Conservation (phyloP, 2,329 filamentous ascomycete species). For the Epichloe sibirici region DNA sequence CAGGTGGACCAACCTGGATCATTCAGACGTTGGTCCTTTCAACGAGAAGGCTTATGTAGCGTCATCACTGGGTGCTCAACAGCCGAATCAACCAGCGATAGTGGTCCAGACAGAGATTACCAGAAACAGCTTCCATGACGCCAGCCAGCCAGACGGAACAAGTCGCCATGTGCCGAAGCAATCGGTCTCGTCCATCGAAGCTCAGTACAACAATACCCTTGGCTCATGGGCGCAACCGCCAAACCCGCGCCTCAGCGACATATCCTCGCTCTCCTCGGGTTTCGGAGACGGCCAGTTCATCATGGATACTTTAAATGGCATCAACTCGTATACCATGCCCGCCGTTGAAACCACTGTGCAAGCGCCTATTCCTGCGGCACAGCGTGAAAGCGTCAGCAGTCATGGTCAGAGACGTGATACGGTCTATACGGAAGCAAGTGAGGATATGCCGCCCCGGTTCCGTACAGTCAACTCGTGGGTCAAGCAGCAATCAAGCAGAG, state of each 20-base stretch:
- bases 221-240: conserved; percentile 10
- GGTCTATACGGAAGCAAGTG: conserved; percentile 38
- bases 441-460: conserved; percentile 44
- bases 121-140: conserved; percentile 2
- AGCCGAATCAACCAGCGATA: neutral
- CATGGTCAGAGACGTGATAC: conserved; percentile 29
- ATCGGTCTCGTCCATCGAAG: conserved; percentile 6
- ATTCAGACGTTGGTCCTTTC: conserved; percentile 13
- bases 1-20: conserved; percentile 23
- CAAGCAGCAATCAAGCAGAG: conserved; percentile 45
- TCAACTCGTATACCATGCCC: conserved; percentile 16
- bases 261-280: conserved; percentile 51
- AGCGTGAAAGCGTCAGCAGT: conserved; percentile 6
- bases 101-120: conserved; percentile 7
- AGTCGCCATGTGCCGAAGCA: conserved; percentile 1
- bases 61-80: neutral
- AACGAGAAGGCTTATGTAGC: conserved; percentile 6
- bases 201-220: conserved; percentile 6
- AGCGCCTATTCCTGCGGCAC: conserved; percentile 5
- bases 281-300: conserved; percentile 52
- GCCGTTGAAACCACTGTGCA: conserved; percentile 9
- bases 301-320: conserved; percentile 13
- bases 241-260: conserved; percentile 30
- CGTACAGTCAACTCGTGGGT: conserved; percentile 52
- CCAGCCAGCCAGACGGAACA: neutral